Base-by-base conservation (phyloP, 2,329 filamentous ascomycete genomes). In the Dactylellina drechsleri region DNA sequence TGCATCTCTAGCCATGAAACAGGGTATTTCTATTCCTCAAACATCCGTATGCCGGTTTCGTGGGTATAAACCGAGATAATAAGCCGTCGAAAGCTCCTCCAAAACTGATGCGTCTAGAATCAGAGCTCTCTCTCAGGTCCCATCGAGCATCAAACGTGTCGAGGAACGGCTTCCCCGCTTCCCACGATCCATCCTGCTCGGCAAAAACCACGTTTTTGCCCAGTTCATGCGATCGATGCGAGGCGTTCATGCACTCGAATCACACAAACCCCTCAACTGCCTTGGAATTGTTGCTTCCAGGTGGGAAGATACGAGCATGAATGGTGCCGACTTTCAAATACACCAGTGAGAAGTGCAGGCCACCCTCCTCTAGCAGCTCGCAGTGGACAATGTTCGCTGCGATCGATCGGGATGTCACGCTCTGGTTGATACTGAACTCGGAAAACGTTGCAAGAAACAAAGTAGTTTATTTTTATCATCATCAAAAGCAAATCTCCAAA, bases 391-490 rank as follows among this genome's bases (percentile, higher is more conserved):
- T 8, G 23, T 16, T 57, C 50, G 49, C 53, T 23, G 36, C 50
- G 49, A 70, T 70, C 66, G 66, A 70, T 62, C 66, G 57, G 66
- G 66, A 56, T 50, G 66, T 70, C 57, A 70, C 66, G 66, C 61
- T 70, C 66, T 57, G 66, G 58, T 56, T 60, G 57, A 16, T 60
- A 43, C 36, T 59, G 40, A 8, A 36, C 31, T 57, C 40, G 31
- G 50, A n/a, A 47, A 47, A 36, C 28, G 26, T 28, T 52, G 49
- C n/a, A 23, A 18, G 16, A 6, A 47, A 15, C 1, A 18, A 18
- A 47, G 23, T 23, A 16, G 8, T 58, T 31, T 60, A 60, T 60
- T 60, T 60, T 60, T 58, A 18, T 43, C 54, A 41, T 10, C 12
- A 58, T 20, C 18, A 66, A 49, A 40, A 57, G 41, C 26, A 36